Evolutionary conservation across 2,329 filamentous ascomycete genomes (phyloP).

Genomic region (Periconia digitata): DNA sequence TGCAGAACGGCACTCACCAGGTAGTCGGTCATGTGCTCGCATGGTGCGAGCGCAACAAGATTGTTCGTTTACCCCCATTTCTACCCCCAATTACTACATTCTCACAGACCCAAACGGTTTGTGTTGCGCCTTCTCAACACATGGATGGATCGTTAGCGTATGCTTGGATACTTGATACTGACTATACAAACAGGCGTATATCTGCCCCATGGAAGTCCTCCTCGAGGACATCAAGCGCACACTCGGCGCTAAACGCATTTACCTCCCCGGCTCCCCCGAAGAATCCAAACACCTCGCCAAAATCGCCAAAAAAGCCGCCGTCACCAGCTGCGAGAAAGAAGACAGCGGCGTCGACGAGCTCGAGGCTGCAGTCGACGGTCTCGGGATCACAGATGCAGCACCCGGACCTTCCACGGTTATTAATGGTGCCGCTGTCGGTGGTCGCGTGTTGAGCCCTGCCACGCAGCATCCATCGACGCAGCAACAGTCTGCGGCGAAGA

Average conservation of each 20-base stretch:
- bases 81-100: too few relatives aligned
- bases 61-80: too few relatives aligned
- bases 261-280: slow-evolving; percentile 62
- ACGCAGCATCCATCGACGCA: slow-evolving; percentile 9
- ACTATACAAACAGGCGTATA: too few relatives aligned
- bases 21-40: slow-evolving; percentile 90
- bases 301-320: slow-evolving; percentile 6
- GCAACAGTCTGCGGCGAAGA: slow-evolving; percentile 15
- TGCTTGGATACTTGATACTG: too few relatives aligned
- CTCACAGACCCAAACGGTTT: too few relatives aligned
- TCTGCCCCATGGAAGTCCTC: slow-evolving; percentile 91
- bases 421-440: not conserved
- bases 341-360: slow-evolving; percentile 22
- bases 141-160: too few relatives aligned
- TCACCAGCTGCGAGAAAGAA: slow-evolving; percentile 1
- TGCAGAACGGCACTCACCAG: slow-evolving; percentile 74
- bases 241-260: slow-evolving; percentile 69
- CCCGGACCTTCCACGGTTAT: too few relatives aligned
- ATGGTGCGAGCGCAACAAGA: slow-evolving; percentile 76
- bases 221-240: slow-evolving; percentile 82
- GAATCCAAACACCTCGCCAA: slow-evolving; percentile 19
- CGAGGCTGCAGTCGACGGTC: slow-evolving; percentile 28
- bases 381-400: slow-evolving; percentile 38
- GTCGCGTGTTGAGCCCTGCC: not conserved
- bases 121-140: too few relatives aligned